Percentiles rank a stretch among this genome's conserved stretches.
Evolutionary conservation across 1,284 basidiomycete genomes (phyloP).

Genomic region (Sanghuangporus baumii): DNA sequence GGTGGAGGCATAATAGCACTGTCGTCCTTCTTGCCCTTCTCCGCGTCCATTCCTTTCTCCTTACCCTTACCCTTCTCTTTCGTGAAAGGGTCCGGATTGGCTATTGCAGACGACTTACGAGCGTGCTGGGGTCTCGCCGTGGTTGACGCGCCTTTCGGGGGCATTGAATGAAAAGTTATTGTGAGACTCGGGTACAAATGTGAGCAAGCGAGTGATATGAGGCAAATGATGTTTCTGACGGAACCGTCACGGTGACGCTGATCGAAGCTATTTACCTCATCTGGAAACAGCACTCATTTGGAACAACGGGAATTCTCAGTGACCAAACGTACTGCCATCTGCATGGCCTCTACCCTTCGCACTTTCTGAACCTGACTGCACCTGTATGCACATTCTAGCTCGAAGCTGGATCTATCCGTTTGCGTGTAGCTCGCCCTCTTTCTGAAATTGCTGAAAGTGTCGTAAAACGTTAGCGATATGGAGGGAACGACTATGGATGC

Average conservation of each 20-base stretch:
- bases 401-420: too few species aligned
- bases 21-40: conserved; percentile 17
- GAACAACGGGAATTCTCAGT: not conserved
- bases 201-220: not conserved
- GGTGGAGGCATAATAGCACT: conserved; percentile 53
- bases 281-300: not conserved
- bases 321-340: not conserved
- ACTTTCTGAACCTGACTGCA: not conserved
- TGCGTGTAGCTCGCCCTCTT: too few species aligned
- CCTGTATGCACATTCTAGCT: too few species aligned
- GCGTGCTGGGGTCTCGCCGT: not conserved
- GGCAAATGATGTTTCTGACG: not conserved
- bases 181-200: not conserved
- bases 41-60: conserved; percentile 9
- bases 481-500: not conserved
- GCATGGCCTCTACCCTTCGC: not conserved
- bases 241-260: not conserved
- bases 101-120: conserved; percentile 9
- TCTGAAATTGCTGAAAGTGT: too few species aligned
- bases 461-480: not conserved
- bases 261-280: not conserved
- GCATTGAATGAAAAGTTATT: not conserved
- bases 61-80: conserved; percentile 21
- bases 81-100: not conserved
- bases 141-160: conserved; percentile 4